Evolutionary conservation across 257 asterid species (phyloP), one percentile per base, ranked within the genome.

Genomic region (Plantago ovata): DNA sequence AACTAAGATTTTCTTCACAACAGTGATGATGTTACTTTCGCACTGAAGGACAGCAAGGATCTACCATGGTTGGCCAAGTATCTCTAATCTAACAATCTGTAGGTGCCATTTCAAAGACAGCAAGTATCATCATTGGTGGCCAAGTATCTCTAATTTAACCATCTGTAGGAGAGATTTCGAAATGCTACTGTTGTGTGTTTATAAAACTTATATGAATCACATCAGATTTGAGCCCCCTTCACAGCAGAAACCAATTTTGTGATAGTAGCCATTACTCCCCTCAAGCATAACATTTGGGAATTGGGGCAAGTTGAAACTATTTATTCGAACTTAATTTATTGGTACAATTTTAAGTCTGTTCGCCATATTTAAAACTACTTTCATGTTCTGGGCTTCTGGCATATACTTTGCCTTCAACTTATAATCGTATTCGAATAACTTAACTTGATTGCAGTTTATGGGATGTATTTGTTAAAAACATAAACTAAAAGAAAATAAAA

Each of bases 11-110:
- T 14, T 7, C 22, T 61, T 38, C 24, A 40, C 38, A 52, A 78
- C 90, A 88, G 96, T 68, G 96, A 92, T 71, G 96, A 92, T 82
- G 96, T 92, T 59, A 70, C 82, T 48, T 88, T 88, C 71, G 98
- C 98, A 3, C 84, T 92, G 63, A 92, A 88, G 70, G 96, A 82
- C 64, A 78, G 94, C 83, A 72, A 78, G 70, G 96, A 92, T 24
- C 77, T 92, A 38, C 94, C 96, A 18, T 92, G 98, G 98, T 52
- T 92, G 79, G 69, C 79, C 46, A 88, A 85, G 77, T 92, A 87
- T 73, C 59, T 91, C 45, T 85, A 72, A 67, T 21, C 52, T 46
- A 53, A 8, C 21, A 24, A 44, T 23, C 40, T 0, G n/a, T n/a
- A n/a, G n/a, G n/a, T n/a, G n/a, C n/a, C n/a, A n/a, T n/a, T n/a